Base-by-base conservation (phyloP, 1,284 basidiomycete species). In the Naganishia sp. region DNA sequence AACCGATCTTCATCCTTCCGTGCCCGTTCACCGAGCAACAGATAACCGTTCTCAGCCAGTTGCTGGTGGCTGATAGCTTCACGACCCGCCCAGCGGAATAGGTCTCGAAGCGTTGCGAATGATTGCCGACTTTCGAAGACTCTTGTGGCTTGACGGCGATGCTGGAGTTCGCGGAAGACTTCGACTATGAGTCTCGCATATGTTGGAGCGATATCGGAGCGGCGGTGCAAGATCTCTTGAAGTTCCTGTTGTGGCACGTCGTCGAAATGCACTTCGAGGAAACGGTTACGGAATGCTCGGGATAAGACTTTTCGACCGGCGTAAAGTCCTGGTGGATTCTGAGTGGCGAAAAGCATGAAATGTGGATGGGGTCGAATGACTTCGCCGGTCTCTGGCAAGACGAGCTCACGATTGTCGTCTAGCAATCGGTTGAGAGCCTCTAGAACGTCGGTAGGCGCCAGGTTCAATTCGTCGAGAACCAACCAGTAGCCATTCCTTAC, bases 321-420 rank as follows among this genome's bases (percentile, higher is more conserved):
- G 75, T 99, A 99, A n/a, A 98, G 80, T 1, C 95, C 95, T 0
- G 96, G 91, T 17, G 96, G 96, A 76, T 99, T 99, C 78, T 99
- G 96, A 0, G 96, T 98, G 0, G 95, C 95, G 74, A 98, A 99
- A 9, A 99, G 85, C 88, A 98, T 94, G 81, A 99, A 99, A 77
- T 93, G 88, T 1, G 92, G 90, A 78, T 99, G 95, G 0, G 96
- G 96, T 25, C 85, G 86, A 62, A 99, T 86, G 28, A 99, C 87
- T 80, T 99, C 96, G 70, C 94, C 91, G 0, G 96, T 99, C 77
- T 99, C 96, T 0, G 95, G 92, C 64, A 99, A 90, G 61, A 98
- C 85, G 15, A 99, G 84, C 78, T 99, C 96, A 61, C 96, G 88
- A 73, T 99, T 99, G 76, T 99, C 96, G 76, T 99, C 96, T 32